These are phyloP conservation scores for Salix arbutifolia DNA, from an alignment of 345 rosid species.

Conservation along the genomic window DNA sequence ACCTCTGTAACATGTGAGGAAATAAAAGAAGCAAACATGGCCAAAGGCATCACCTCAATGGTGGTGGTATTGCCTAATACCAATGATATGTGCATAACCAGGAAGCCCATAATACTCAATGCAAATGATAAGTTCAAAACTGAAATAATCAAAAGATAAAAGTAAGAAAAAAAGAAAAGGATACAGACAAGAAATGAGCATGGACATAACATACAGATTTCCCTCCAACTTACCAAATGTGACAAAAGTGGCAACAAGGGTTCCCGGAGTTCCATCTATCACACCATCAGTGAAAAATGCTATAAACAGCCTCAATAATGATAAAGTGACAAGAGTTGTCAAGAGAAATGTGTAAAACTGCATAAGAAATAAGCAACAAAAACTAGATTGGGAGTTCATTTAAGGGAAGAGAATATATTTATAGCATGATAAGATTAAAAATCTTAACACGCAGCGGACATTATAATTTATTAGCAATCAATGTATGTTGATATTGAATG, in stretches of 20 bases:
- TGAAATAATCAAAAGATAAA: conserved; percentile 8
- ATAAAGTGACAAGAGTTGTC: conserved; percentile 27
- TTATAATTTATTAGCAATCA: not conserved
- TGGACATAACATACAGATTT: not conserved
- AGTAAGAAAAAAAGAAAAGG: not conserved
- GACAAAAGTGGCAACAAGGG: conserved; percentile 23
- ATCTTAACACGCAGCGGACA: not conserved
- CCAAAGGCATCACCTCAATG: conserved; percentile 23
- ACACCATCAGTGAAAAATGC: conserved; percentile 24
- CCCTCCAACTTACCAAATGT: conserved; percentile 21
- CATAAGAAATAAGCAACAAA: not conserved
- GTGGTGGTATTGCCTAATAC: conserved; percentile 28
- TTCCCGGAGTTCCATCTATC: conserved; percentile 21
- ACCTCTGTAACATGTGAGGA: not conserved
- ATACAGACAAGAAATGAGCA: not conserved
- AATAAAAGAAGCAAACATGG: not conserved
- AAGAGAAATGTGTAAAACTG: conserved; percentile 33
- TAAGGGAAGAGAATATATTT: not conserved
- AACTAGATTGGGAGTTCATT: not conserved
- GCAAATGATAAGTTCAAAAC: conserved; percentile 32
- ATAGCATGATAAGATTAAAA: not conserved
- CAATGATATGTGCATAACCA: conserved; percentile 26
- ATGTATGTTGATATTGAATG: not conserved
- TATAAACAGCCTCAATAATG: conserved; percentile 19
- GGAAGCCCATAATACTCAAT: conserved; percentile 32